Evolutionary conservation across 1,284 basidiomycete genomes (phyloP).

Genomic region (Inonotus hispidus): DNA sequence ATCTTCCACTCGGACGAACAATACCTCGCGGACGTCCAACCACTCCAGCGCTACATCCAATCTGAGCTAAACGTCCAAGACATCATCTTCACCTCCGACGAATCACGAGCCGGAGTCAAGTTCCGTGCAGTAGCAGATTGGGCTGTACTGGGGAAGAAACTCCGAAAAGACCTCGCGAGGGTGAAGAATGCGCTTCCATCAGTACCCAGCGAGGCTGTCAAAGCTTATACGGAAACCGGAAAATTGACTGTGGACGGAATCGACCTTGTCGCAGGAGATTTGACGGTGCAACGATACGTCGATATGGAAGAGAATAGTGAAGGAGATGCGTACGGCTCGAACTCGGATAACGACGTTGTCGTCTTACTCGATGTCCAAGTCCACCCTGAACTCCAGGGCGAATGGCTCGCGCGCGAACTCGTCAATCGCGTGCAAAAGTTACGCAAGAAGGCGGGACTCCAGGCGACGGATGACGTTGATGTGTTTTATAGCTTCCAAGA

Average conservation of each 20-base stretch:
- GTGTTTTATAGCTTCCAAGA: constrained; percentile 84
- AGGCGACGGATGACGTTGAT: constrained; percentile 91
- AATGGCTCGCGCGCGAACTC: constrained; percentile 88
- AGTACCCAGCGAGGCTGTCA: constrained; percentile 81
- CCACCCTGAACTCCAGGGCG: constrained; percentile 81
- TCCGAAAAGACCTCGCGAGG: constrained; percentile 88
- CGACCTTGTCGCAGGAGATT: constrained; percentile 83
- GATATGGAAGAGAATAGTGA: constrained; percentile 57
- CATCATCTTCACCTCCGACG: constrained; percentile 86
- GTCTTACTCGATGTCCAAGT: constrained; percentile 87
- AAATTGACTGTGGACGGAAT: constrained; percentile 88
- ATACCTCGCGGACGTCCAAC: constrained; percentile 84
- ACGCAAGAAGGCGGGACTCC: constrained; percentile 92
- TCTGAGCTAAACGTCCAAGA: constrained; percentile 96
- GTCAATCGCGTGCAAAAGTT: constrained; percentile 95
- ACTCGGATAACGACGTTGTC: constrained; percentile 94
- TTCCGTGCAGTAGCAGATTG: constrained; percentile 95
- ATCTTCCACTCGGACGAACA: constrained; percentile 89
- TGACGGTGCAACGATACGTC: constrained; percentile 88
- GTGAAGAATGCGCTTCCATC: constrained; percentile 87
- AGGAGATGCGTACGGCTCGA: constrained; percentile 64
- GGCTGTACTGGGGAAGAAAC: constrained; percentile 90
- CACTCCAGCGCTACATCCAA: constrained; percentile 84
- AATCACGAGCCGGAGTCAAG: constrained; percentile 79
- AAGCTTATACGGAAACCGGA: constrained; percentile 71